phyloP scores from a whole-genome alignment of 805 yeast species.

The Wickerhamiella kazuoi region DNA sequence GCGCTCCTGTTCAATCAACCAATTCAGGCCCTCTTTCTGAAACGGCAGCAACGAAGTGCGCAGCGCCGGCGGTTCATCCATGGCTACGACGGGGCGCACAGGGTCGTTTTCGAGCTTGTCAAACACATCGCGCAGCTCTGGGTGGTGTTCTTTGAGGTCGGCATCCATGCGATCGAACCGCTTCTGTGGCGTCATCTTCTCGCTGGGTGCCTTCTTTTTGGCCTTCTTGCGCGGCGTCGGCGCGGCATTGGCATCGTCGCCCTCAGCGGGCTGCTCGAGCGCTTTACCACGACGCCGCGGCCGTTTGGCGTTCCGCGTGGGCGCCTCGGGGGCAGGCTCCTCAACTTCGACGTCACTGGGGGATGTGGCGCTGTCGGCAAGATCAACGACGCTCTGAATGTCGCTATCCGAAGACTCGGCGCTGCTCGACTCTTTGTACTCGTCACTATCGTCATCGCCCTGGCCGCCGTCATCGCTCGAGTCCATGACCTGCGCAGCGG shows the following conservation, averaged over 20 bases:
- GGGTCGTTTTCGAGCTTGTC: slow-evolving; percentile 39
- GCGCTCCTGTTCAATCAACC: slow-evolving; percentile 75
- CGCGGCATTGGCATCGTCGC: too few species aligned
- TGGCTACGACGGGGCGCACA: slow-evolving; percentile 16
- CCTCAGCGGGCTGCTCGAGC: too few species aligned
- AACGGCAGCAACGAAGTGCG: slow-evolving; percentile 62
- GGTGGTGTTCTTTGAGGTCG: slow-evolving; percentile 56
- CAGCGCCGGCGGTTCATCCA: slow-evolving; percentile 62
- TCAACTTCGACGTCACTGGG: neutral
- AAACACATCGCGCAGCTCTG: slow-evolving; percentile 58
- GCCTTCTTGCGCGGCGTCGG: neutral
- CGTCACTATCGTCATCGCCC: neutral
- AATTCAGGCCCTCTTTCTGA: slow-evolving; percentile 81
- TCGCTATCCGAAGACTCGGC: slow-evolving; percentile 1
- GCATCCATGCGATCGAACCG: slow-evolving; percentile 41
- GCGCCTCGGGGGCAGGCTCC: neutral
- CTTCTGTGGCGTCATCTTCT: slow-evolving; percentile 1
- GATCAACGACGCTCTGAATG: slow-evolving; percentile 1
- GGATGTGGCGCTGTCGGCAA: slow-evolving; percentile 1
- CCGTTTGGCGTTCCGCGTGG: neutral
- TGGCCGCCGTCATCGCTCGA: neutral
- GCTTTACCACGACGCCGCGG: neutral
- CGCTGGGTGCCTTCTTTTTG: neutral
- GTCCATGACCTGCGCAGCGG: neutral
- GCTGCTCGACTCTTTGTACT: neutral